Conservation (phyloP, 345 rosid genomes). For the Bruguiera parviflora region DNA sequence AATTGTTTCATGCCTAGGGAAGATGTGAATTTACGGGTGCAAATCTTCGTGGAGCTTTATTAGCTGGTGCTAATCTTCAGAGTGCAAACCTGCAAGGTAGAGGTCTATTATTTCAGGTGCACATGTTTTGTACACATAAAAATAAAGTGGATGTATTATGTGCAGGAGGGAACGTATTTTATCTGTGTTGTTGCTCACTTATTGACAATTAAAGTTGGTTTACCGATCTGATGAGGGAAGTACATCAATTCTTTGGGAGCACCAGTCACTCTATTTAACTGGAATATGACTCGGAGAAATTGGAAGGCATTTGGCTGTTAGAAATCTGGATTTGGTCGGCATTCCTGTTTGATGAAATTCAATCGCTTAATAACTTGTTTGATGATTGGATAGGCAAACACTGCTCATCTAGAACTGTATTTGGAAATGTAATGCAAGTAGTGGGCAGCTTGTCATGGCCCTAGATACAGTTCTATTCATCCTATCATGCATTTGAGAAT, state of each 20-base stretch:
- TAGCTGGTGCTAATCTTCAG: slow-evolving; percentile 89
- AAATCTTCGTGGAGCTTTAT: slow-evolving; percentile 77
- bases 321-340: no score
- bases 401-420: no score
- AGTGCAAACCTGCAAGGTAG: slow-evolving; percentile 93
- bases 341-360: background rate
- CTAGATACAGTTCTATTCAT: no score
- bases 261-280: background rate
- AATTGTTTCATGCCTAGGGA: slow-evolving; percentile 45
- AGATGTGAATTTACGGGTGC: slow-evolving; percentile 95
- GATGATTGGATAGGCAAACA: no score
- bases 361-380: background rate
- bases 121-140: no score
- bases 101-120: no score
- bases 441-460: no score
- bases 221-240: no score
- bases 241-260: no score
- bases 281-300: background rate
- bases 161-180: background rate
- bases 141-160: background rate
- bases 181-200: background rate
- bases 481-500: no score
- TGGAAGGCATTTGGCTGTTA: background rate
- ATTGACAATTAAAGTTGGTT: background rate
- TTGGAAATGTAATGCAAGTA: no score